Evolutionary conservation across 257 asterid genomes (phyloP).

Genomic region (Scutellaria minor): DNA sequence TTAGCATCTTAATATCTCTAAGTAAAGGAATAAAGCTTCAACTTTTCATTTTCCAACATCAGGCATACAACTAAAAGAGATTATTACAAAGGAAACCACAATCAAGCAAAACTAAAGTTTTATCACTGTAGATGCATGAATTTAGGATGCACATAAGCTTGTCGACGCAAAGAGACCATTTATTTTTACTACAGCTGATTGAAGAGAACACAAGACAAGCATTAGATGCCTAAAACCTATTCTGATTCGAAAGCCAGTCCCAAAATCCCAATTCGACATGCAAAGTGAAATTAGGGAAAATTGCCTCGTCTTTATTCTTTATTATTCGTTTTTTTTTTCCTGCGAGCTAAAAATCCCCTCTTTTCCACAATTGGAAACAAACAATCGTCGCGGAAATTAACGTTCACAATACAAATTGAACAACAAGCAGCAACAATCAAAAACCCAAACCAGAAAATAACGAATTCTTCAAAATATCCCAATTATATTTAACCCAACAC

Average conservation of each 20-base stretch:
- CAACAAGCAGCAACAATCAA: slow-evolving; percentile 23
- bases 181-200: background rate
- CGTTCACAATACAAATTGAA: slow-evolving; percentile 20
- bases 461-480: slow-evolving; percentile 11
- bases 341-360: slow-evolving; percentile 2
- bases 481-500: slow-evolving; percentile 7
- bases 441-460: background rate
- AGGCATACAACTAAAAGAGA: slow-evolving; percentile 7
- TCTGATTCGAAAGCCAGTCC: slow-evolving; percentile 1
- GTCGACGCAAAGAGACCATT: background rate
- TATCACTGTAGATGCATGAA: slow-evolving; percentile 1
- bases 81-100: slow-evolving; percentile 7
- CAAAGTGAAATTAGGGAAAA: slow-evolving; percentile 11
- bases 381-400: background rate
- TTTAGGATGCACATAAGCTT: background rate
- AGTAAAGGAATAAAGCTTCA: background rate
- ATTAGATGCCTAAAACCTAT: slow-evolving; percentile 4
- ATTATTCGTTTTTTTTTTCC: background rate
- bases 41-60: slow-evolving; percentile 20
- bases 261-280: slow-evolving; percentile 17
- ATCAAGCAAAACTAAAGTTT: slow-evolving; percentile 1
- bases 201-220: slow-evolving; percentile 5
- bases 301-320: background rate
- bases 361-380: slow-evolving; percentile 9
- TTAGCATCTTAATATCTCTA: background rate